Evolutionary conservation across 2,329 filamentous ascomycete species (phyloP).

Genomic region (Pseudogymnoascus sp.): DNA sequence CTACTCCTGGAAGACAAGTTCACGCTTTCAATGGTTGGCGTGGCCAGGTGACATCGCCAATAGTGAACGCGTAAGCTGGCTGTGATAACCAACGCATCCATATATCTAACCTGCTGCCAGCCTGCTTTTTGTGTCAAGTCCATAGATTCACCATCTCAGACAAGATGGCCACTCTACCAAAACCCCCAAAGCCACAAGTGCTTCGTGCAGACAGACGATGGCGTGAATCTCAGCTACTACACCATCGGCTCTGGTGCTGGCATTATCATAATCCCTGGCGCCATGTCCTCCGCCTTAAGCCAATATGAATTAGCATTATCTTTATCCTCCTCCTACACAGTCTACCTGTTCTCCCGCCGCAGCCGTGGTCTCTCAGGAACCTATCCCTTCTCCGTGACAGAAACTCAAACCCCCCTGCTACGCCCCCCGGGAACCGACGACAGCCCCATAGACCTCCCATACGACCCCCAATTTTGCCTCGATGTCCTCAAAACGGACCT

Average conservation of each 20-base stretch:
- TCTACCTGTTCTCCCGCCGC: not conserved
- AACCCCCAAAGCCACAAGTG: not conserved
- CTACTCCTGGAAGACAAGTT: not conserved
- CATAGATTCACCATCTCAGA: not conserved
- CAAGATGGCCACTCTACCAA: not conserved
- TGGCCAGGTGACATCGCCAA: not conserved
- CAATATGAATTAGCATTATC: slow-evolving; percentile 1
- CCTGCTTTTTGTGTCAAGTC: not conserved
- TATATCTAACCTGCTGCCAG: not conserved
- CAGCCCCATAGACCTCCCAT: not conserved
- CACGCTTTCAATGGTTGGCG: not conserved
- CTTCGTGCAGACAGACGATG: not conserved
- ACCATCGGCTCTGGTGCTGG: not conserved
- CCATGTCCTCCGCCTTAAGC: not conserved
- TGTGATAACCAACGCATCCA: not conserved
- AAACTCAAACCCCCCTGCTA: not conserved
- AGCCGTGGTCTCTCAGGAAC: not conserved
- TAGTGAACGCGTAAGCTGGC: not conserved
- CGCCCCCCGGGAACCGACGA: not conserved
- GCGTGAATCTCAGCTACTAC: not conserved
- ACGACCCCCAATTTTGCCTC: not conserved
- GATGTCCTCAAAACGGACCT: not conserved
- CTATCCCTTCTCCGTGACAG: not conserved
- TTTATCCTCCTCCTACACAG: not conserved
- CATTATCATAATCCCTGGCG: not conserved